Percentiles rank a stretch among this genome's conserved stretches.
These are phyloP conservation scores for Mucor mucedo DNA, from an alignment of 371 early-diverging fungal genomes.

Conservation along the genomic window DNA sequence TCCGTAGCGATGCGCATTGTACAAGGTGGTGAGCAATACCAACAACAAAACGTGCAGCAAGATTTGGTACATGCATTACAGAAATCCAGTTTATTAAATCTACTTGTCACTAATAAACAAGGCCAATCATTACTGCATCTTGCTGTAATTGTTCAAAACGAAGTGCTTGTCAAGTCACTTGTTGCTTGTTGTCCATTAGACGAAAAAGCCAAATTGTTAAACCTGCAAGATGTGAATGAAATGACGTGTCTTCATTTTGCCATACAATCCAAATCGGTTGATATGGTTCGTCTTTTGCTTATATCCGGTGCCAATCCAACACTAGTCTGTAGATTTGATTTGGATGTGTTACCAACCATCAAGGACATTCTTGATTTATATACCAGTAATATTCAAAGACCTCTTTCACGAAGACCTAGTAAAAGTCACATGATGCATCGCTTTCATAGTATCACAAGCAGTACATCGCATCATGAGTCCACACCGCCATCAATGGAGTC, in stretches of 20 bases:
- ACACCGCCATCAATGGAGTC: constrained; percentile 25
- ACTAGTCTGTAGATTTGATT: not conserved
- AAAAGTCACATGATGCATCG: constrained; percentile 26
- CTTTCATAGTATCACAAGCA: constrained; percentile 24
- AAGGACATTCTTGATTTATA: constrained; percentile 12
- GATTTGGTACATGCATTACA: not conserved
- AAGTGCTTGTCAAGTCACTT: constrained; percentile 18
- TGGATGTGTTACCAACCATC: not conserved
- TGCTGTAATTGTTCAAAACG: constrained; percentile 30
- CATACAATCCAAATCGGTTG: constrained; percentile 21
- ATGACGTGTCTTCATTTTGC: constrained; percentile 47
- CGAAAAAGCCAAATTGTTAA: constrained; percentile 3
- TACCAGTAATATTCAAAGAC: constrained; percentile 1
- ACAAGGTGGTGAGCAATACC: constrained; percentile 50
- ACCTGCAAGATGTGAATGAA: constrained; percentile 37
- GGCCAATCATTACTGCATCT: constrained; percentile 49
- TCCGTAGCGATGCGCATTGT: constrained; percentile 73
- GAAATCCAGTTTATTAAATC: not conserved
- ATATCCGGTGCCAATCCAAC: constrained; percentile 68
- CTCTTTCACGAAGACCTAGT: constrained; percentile 21
- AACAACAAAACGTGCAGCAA: constrained; percentile 13
- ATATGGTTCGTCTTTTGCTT: constrained; percentile 54
- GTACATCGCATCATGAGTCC: not conserved
- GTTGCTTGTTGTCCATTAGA: not conserved
- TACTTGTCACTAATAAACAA: constrained; percentile 23